Conservation (phyloP, 1,284 basidiomycete genomes). For the Abortiporus biennis region DNA sequence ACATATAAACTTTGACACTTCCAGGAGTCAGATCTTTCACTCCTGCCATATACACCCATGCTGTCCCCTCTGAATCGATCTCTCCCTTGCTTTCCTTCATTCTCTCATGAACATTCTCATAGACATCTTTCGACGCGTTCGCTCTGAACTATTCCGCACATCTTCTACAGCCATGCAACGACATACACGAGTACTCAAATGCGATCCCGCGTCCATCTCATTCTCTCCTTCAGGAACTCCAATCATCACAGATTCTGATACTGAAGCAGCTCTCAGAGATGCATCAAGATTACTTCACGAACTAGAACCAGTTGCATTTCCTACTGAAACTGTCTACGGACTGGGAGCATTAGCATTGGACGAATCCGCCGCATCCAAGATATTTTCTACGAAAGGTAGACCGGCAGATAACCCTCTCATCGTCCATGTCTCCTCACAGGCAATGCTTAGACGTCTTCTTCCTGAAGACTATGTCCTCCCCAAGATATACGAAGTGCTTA, state of each 20-base stretch:
- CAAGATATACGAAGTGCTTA: constrained; percentile 63
- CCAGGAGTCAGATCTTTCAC: no score
- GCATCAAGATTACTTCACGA: constrained; percentile 20
- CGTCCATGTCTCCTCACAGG: constrained; percentile 86
- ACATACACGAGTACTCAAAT: constrained; percentile 20
- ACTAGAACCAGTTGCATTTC: constrained; percentile 68
- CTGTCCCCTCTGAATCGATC: not conserved
- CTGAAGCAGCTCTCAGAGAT: constrained; percentile 18
- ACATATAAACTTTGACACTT: no score
- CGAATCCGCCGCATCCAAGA: constrained; percentile 58
- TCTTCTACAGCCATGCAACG: constrained; percentile 12
- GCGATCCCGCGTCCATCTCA: constrained; percentile 20
- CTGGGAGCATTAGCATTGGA: constrained; percentile 84
- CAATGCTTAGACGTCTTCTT: constrained; percentile 77
- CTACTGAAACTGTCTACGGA: constrained; percentile 98
- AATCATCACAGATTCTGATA: constrained; percentile 16
- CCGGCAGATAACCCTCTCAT: constrained; percentile 97
- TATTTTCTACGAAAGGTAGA: constrained; percentile 89
- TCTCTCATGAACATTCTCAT: not conserved
- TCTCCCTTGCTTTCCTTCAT: not conserved
- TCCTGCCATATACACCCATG: no score
- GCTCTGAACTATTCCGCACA: not conserved
- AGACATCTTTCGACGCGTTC: not conserved
- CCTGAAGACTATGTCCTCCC: constrained; percentile 58
- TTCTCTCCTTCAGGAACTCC: constrained; percentile 19